These are phyloP conservation scores for Lactarius akahatsu DNA, from an alignment of 768 basidiomycete genomes.

Conservation along the genomic window DNA sequence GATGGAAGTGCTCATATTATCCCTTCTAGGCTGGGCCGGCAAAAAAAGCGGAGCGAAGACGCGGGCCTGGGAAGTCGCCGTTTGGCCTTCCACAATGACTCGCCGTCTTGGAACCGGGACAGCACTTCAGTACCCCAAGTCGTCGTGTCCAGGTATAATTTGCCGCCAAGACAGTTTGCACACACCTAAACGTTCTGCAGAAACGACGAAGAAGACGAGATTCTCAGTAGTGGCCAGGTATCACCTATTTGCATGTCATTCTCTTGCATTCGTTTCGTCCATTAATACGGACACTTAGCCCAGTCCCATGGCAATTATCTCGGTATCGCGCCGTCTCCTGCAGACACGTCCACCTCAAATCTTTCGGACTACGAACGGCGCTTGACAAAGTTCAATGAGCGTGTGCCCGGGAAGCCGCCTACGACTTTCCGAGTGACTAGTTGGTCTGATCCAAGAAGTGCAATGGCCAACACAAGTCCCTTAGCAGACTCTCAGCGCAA, in stretches of 20 bases:
- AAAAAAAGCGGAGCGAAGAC: constrained; percentile 40
- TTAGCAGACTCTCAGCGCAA: neutral
- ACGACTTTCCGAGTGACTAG: constrained; percentile 47
- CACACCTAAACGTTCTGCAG: constrained; percentile 6
- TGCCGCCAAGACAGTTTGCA: neutral
- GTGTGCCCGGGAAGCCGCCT: constrained; percentile 40
- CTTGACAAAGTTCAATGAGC: constrained; percentile 42
- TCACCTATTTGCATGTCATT: constrained; percentile 61
- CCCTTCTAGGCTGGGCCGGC: constrained; percentile 31
- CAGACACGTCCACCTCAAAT: constrained; percentile 29
- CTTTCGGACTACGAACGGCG: constrained; percentile 38
- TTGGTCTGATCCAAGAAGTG: constrained; percentile 55
- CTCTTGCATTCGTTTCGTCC: neutral
- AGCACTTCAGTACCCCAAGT: constrained; percentile 40
- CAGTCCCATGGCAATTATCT: constrained; percentile 11
- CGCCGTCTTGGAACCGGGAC: constrained; percentile 26
- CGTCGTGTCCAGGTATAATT: constrained; percentile 42
- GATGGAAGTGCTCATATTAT: neutral
- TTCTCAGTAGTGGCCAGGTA: constrained; percentile 75
- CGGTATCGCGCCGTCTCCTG: constrained; percentile 17
- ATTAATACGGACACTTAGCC: constrained; percentile 12
- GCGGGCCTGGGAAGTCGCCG: constrained; percentile 31
- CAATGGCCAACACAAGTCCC: constrained; percentile 35
- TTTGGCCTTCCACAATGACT: constrained; percentile 25
- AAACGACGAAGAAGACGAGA: constrained; percentile 56